Percentiles rank a stretch among this genome's conserved stretches.
Conservation (phyloP, 441 rosid species). For the Gossypium schwendimanii region DNA sequence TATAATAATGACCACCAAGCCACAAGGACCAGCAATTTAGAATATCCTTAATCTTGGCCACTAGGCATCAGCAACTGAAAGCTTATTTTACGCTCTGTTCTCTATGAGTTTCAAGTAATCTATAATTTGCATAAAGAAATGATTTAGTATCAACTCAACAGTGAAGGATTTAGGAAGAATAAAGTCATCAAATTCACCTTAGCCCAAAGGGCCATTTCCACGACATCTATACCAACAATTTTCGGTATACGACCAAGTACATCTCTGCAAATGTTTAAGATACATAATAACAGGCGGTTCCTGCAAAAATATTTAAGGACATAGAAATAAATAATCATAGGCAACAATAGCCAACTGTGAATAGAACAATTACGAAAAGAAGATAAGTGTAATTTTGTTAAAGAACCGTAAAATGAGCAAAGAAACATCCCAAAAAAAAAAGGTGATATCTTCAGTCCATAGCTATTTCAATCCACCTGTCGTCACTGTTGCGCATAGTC, state of each 20-base stretch:
- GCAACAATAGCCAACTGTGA: background rate
- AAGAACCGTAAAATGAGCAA: background rate
- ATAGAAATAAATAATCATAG: background rate
- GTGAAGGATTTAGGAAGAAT: background rate
- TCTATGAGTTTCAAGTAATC: background rate
- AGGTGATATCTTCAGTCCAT: background rate
- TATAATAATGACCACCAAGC: background rate
- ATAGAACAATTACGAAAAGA: background rate
- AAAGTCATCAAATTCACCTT: slow-evolving; percentile 49
- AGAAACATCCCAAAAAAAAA: background rate
- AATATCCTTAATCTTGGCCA: slow-evolving; percentile 6
- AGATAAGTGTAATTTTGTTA: background rate
- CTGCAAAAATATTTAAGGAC: slow-evolving; percentile 30
- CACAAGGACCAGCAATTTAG: background rate
- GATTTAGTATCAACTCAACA: background rate
- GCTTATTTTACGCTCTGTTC: background rate
- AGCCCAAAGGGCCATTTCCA: slow-evolving; percentile 99
- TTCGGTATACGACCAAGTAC: slow-evolving; percentile 83
- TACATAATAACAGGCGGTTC: slow-evolving; percentile 79
- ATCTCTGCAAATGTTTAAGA: slow-evolving; percentile 83
- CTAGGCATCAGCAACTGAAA: background rate
- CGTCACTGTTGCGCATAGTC: slow-evolving; percentile 97
- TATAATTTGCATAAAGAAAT: background rate
- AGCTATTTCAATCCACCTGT: slow-evolving; percentile 44
- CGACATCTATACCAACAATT: slow-evolving; percentile 94